A percentile compares a stretch with the other conserved stretches of the same genome.
phyloP scores from a whole-genome alignment of 2,329 filamentous ascomycete genomes.

The Xylaria sp. region DNA sequence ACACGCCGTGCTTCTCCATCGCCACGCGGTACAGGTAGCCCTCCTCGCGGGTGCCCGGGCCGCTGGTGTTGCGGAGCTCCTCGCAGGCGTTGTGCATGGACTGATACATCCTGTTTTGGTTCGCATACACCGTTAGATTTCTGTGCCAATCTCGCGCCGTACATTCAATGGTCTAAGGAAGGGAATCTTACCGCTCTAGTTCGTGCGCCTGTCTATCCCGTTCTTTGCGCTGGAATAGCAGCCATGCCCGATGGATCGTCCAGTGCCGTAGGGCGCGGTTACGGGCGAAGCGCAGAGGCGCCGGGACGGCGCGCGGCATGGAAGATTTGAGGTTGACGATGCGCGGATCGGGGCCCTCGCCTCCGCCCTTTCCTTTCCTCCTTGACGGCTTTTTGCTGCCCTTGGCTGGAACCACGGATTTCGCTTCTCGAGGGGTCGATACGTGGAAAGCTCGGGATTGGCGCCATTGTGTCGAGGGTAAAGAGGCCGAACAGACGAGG shows the following conservation, averaged over 20 bases:
- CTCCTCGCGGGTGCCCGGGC: constrained; percentile 66
- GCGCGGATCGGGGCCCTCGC: constrained; percentile 54
- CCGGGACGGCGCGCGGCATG: constrained; percentile 63
- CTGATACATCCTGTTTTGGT: constrained; percentile 69
- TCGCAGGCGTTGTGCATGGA: constrained; percentile 89
- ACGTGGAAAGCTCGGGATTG: constrained; percentile 42
- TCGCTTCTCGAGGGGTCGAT: constrained; percentile 26
- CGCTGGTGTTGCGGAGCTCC: constrained; percentile 73
- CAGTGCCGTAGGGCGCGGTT: constrained; percentile 92
- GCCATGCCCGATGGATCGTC: constrained; percentile 98
- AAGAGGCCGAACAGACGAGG: not conserved
- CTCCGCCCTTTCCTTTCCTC: constrained; percentile 42
- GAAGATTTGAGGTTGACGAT: constrained; percentile 59
- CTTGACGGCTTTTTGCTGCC: constrained; percentile 35
- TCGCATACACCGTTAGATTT: constrained; percentile 1
- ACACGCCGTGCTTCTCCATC: constrained; percentile 91
- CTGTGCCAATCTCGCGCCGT: not conserved
- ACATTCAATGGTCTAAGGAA: not conserved
- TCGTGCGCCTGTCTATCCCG: constrained; percentile 73
- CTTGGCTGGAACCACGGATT: constrained; percentile 33
- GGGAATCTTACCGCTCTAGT: constrained; percentile 70
- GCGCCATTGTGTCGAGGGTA: constrained; percentile 16
- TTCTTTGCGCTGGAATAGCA: constrained; percentile 78
- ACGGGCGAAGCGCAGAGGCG: constrained; percentile 87
- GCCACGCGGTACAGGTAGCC: constrained; percentile 86